These are phyloP conservation scores for Pelargonium fulgidum DNA, from an alignment of 441 rosid genomes.

Conservation along the genomic window DNA sequence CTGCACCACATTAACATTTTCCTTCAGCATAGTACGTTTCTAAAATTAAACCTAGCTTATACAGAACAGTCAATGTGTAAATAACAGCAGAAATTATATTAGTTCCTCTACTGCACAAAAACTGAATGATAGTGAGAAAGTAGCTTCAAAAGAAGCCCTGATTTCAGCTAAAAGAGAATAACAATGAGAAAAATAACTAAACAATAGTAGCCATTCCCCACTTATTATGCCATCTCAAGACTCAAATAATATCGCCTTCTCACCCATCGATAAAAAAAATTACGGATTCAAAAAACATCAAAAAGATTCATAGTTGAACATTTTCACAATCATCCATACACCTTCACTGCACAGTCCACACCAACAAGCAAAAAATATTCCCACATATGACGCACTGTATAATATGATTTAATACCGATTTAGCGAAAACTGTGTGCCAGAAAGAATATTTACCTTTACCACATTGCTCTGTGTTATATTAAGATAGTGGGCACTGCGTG, in stretches of 20 bases:
- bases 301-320: not conserved
- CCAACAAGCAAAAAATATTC: not conserved
- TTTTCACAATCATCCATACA: not conserved
- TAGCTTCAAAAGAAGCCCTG: not conserved
- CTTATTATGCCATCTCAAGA: not conserved
- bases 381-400: not conserved
- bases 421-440: constrained; percentile 2
- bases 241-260: not conserved
- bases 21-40: not conserved
- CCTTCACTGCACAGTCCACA: not conserved
- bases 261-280: not conserved
- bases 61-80: not conserved
- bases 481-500: constrained; percentile 43
- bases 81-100: not conserved
- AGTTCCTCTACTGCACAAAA: not conserved
- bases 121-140: not conserved
- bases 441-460: constrained; percentile 46
- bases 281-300: not conserved
- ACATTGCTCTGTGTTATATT: constrained; percentile 69
- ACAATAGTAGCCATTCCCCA: not conserved
- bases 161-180: not conserved
- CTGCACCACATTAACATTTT: not conserved
- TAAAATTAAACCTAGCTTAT: not conserved
- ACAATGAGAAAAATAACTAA: not conserved
- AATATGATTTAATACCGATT: not conserved